A percentile compares a stretch with the other conserved stretches of the same genome.
These are phyloP conservation scores for Phaeosphaeriaceae sp. DNA, from an alignment of 2,329 filamentous ascomycete species.

Conservation along the genomic window DNA sequence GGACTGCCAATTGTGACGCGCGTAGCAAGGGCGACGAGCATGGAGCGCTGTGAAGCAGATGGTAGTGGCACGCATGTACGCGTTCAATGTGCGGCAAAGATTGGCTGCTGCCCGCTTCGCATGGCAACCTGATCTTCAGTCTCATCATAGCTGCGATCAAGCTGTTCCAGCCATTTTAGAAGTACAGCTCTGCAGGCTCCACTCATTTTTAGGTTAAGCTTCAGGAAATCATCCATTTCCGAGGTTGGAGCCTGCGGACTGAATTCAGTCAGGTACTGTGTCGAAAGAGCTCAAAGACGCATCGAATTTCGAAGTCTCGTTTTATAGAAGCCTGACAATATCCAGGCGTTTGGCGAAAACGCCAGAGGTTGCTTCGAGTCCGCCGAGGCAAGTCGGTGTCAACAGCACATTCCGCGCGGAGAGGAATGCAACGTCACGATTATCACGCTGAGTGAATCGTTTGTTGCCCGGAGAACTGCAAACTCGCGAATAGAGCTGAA, in stretches of 20 bases:
- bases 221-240: too few relatives aligned
- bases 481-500: background rate
- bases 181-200: background rate
- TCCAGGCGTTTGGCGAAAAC: too few relatives aligned
- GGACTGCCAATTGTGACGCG: slow-evolving; percentile 57
- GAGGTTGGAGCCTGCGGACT: too few relatives aligned
- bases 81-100: slow-evolving; percentile 62
- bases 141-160: background rate
- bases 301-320: too few relatives aligned
- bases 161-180: background rate
- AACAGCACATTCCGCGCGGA: background rate
- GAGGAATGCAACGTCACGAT: background rate
- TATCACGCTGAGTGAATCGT: background rate
- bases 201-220: too few relatives aligned
- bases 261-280: too few relatives aligned
- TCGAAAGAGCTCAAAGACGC: too few relatives aligned
- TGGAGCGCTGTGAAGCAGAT: slow-evolving; percentile 55
- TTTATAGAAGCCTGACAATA: too few relatives aligned
- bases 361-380: too few relatives aligned
- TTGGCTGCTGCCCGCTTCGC: slow-evolving; percentile 11
- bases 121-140: background rate
- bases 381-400: too few relatives aligned
- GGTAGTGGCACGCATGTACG: slow-evolving; percentile 54
- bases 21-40: slow-evolving; percentile 53
- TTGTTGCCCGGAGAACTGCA: background rate